Percentiles rank a stretch among this genome's conserved stretches.
phyloP scores from a whole-genome alignment of 169 alveolate genomes.

The Plasmodium malariae region DNA sequence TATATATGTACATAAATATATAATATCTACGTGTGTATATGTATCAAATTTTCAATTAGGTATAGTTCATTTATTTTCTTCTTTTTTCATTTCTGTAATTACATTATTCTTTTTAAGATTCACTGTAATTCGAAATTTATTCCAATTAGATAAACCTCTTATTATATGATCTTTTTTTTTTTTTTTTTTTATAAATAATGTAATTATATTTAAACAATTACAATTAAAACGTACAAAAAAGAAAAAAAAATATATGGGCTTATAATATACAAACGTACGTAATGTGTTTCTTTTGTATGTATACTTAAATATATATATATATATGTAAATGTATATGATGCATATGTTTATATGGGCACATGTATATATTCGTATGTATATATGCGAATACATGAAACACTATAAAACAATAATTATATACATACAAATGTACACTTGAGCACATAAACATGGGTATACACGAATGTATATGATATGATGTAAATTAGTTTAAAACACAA shows the following conservation, averaged over 20 bases:
- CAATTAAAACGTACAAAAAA: constrained; percentile 40
- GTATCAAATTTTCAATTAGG: background rate
- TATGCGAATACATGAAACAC: background rate
- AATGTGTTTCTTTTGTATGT: too few species aligned
- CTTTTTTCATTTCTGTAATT: background rate
- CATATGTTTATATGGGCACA: background rate
- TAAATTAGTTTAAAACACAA: too few species aligned
- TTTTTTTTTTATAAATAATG: constrained; percentile 5
- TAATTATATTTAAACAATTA: constrained; percentile 34
- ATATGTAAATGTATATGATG: background rate
- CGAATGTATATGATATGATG: background rate
- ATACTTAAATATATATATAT: constrained; percentile 13
- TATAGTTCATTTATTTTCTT: background rate
- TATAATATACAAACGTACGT: too few species aligned
- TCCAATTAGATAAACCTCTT: background rate
- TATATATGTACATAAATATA: background rate
- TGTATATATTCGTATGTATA: background rate
- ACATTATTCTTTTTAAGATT: constrained; percentile 15
- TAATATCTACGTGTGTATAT: background rate
- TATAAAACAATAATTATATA: background rate
- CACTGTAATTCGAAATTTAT: background rate
- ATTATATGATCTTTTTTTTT: background rate
- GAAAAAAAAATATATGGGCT: background rate
- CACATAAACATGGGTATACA: background rate
- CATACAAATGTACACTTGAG: background rate